Conservation (phyloP, 352 stramenopile genomes). For the Globisporangium camurandrum region DNA sequence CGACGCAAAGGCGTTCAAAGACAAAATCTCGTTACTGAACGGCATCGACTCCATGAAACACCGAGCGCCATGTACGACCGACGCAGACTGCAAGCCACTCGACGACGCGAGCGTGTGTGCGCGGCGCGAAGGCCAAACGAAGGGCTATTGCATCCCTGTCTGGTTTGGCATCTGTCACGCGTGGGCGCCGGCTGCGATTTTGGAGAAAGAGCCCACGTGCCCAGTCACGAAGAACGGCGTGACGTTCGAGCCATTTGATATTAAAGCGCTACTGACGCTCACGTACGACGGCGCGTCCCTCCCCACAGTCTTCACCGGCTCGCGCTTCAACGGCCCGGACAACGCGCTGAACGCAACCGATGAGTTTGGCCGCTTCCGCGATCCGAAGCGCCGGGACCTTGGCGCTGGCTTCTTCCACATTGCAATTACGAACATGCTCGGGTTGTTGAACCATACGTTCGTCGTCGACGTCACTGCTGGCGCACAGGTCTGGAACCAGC, state of each 20-base stretch:
- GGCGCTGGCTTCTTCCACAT: constrained; percentile 52
- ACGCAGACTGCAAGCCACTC: constrained; percentile 23
- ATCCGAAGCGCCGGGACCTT: constrained; percentile 31
- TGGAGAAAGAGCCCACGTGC: constrained; percentile 40
- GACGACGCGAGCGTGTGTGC: constrained; percentile 38
- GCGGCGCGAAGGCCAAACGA: constrained; percentile 19
- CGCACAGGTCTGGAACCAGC: constrained; percentile 61
- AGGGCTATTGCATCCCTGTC: constrained; percentile 39
- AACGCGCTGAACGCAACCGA: constrained; percentile 31
- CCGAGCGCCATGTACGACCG: constrained; percentile 18
- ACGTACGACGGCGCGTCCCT: constrained; percentile 45
- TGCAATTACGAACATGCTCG: constrained; percentile 42
- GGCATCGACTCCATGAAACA: constrained; percentile 35
- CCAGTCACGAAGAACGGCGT: constrained; percentile 39
- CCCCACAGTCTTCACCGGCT: constrained; percentile 43
- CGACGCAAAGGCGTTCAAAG: constrained; percentile 27
- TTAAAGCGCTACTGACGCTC: constrained; percentile 47
- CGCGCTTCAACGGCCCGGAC: constrained; percentile 43
- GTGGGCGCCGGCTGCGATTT: constrained; percentile 44
- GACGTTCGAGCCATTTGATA: constrained; percentile 50
- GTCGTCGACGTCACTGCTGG: constrained; percentile 45
- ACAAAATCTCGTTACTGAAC: constrained; percentile 36
- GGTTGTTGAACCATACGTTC: constrained; percentile 36
- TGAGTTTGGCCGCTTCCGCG: constrained; percentile 36
- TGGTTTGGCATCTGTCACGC: constrained; percentile 63